phyloP scores from a whole-genome alignment of 441 rosid genomes.

The Erodium moschatum region DNA sequence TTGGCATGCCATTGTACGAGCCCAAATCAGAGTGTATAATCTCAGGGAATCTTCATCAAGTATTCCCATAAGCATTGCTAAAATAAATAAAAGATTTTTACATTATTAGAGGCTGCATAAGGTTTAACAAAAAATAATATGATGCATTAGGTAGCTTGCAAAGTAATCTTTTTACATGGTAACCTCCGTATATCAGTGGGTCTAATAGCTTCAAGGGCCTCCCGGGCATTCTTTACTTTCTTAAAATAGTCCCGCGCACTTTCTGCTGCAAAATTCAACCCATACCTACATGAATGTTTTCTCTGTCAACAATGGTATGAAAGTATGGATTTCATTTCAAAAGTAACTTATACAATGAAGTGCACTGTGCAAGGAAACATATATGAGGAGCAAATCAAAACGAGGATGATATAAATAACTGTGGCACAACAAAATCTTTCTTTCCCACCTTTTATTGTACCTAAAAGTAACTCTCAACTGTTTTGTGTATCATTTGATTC shows the following conservation, averaged over 20 bases:
- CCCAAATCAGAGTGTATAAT: constrained; percentile 87
- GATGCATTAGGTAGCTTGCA: constrained; percentile 17
- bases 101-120: constrained; percentile 10
- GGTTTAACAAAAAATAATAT: not conserved
- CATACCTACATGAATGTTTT: constrained; percentile 49
- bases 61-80: constrained; percentile 57
- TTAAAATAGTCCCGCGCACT: constrained; percentile 69
- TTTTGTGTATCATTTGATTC: not conserved
- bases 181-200: constrained; percentile 72
- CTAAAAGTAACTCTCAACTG: not conserved
- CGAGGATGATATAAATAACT: not conserved
- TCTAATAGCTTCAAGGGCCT: constrained; percentile 98
- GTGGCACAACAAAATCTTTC: not conserved
- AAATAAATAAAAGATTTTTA: constrained; percentile 22
- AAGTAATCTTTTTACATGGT: constrained; percentile 52
- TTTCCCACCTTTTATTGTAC: not conserved
- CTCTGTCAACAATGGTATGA: constrained; percentile 8
- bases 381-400: constrained; percentile 4
- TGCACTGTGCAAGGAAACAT: not conserved
- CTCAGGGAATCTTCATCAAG: constrained; percentile 87
- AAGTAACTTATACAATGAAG: not conserved
- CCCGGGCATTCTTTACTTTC: constrained; percentile 94
- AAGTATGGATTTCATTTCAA: constrained; percentile 2
- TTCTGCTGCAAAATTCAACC: constrained; percentile 48
- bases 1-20: constrained; percentile 84